Conservation (phyloP, 495 filamentous ascomycete genomes). For the Tetracladium marchalianum region DNA sequence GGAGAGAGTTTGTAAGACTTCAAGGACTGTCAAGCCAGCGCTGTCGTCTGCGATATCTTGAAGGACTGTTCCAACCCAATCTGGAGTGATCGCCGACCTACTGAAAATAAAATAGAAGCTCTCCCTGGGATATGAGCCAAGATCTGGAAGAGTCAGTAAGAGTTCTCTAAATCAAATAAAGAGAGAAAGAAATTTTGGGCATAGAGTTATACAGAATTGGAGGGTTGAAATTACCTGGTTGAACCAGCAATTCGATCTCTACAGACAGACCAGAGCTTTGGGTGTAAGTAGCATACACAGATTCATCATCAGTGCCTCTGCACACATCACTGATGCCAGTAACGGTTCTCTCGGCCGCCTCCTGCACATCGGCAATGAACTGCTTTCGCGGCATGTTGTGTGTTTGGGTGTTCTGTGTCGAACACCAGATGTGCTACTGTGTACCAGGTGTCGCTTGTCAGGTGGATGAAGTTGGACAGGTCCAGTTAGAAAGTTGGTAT, state of each 20-base stretch:
- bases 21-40: constrained; percentile 6
- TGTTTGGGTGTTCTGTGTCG: background rate
- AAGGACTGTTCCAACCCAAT: constrained; percentile 18
- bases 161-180: constrained; percentile 16
- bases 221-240: constrained; percentile 7
- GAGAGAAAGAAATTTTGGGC: background rate
- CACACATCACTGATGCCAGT: constrained; percentile 10
- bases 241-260: constrained; percentile 10
- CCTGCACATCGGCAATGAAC: constrained; percentile 15
- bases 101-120: constrained; percentile 28
- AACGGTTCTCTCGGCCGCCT: constrained; percentile 1
- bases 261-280: constrained; percentile 11
- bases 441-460: background rate
- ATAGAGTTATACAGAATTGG: constrained; percentile 2
- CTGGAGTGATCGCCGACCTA: constrained; percentile 22
- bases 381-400: constrained; percentile 18
- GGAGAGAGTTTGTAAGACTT: constrained; percentile 12
- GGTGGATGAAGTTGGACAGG: too few relatives aligned
- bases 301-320: constrained; percentile 18
- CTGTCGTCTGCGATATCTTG: constrained; percentile 11
- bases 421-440: background rate
- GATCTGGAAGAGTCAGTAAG: constrained; percentile 24
- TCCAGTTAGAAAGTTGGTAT: too few relatives aligned
- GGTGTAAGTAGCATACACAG: constrained; percentile 10
- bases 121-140: constrained; percentile 20